A percentile compares a stretch with the other conserved stretches of the same genome.
These are phyloP conservation scores for Curvularia hawaiiensis DNA, from an alignment of 2,329 filamentous ascomycete genomes.

Conservation along the genomic window DNA sequence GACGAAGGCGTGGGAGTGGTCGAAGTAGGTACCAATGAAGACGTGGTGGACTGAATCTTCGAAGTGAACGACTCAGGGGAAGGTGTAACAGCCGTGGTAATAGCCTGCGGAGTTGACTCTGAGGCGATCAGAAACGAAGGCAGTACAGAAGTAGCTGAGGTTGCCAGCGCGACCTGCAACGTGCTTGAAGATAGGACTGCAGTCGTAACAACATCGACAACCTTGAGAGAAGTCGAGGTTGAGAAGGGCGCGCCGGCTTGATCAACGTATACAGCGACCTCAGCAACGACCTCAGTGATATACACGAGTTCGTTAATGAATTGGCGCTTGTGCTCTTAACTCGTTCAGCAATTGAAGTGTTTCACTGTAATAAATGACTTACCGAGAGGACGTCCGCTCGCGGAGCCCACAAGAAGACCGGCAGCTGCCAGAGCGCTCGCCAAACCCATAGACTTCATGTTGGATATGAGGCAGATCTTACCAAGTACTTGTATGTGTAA, in stretches of 20 bases:
- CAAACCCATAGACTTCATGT: slow-evolving; percentile 54
- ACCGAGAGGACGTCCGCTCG: slow-evolving; percentile 51
- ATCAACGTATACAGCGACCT: slow-evolving; percentile 42
- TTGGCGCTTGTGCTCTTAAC: slow-evolving; percentile 37
- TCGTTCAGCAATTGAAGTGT: slow-evolving; percentile 15
- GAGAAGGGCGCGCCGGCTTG: slow-evolving; percentile 34
- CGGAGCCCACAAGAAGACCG: slow-evolving; percentile 52
- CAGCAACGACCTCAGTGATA: slow-evolving; percentile 38
- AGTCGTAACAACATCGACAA: slow-evolving; percentile 4
- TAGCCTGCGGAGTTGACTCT: slow-evolving; percentile 10
- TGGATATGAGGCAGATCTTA: slow-evolving; percentile 38
- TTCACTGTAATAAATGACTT: slow-evolving; percentile 12
- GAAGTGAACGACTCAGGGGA: slow-evolving; percentile 16
- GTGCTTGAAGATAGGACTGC: neutral
- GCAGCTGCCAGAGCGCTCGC: slow-evolving; percentile 40
- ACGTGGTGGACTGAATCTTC: slow-evolving; percentile 5
- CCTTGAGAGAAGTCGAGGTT: slow-evolving; percentile 28
- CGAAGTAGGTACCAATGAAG: slow-evolving; percentile 9
- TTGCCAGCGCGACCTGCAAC: neutral
- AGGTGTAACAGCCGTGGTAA: slow-evolving; percentile 7
- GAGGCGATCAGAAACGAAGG: slow-evolving; percentile 12
- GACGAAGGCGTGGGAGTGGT: neutral
- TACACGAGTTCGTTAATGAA: slow-evolving; percentile 40
- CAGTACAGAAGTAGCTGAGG: neutral
- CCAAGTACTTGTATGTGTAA: slow-evolving; percentile 28